phyloP scores from a whole-genome alignment of 352 stramenopile species.

The Globisporangium mamillatum region DNA sequence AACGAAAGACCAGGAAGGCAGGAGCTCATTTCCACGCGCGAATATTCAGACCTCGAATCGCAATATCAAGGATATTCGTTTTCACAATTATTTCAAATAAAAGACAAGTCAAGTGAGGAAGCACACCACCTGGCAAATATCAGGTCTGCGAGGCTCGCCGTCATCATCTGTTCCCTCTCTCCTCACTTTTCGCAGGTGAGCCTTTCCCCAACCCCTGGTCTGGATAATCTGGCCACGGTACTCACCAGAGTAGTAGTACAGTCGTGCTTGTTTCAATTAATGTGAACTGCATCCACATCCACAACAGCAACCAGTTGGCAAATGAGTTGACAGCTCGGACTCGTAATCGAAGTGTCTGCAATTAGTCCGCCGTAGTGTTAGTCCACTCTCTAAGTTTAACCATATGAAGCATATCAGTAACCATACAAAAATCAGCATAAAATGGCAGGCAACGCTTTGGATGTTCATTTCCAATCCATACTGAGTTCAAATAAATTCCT shows the following conservation, averaged over 20 bases:
- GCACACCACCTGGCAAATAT: background rate
- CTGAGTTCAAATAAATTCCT: too few species aligned
- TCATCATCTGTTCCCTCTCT: conserved; percentile 16
- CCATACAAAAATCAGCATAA: too few species aligned
- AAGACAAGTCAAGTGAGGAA: background rate
- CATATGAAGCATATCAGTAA: too few species aligned
- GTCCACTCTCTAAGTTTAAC: background rate
- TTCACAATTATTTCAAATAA: background rate
- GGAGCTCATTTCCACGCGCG: conserved; percentile 11
- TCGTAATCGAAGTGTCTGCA: background rate
- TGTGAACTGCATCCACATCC: background rate
- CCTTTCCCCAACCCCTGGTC: background rate
- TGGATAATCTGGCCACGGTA: background rate
- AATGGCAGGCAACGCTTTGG: too few species aligned
- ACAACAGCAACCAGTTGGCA: background rate
- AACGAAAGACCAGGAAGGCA: conserved; percentile 5
- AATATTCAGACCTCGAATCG: conserved; percentile 2
- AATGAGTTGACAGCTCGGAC: background rate
- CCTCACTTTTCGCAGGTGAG: conserved; percentile 11
- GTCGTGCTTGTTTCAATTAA: background rate
- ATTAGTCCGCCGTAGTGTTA: background rate
- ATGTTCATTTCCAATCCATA: too few species aligned
- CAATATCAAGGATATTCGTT: background rate
- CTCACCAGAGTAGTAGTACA: background rate
- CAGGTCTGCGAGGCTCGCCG: background rate